These are phyloP conservation scores for Stachybotrys elegans DNA, from an alignment of 2,329 filamentous ascomycete genomes.

Conservation along the genomic window DNA sequence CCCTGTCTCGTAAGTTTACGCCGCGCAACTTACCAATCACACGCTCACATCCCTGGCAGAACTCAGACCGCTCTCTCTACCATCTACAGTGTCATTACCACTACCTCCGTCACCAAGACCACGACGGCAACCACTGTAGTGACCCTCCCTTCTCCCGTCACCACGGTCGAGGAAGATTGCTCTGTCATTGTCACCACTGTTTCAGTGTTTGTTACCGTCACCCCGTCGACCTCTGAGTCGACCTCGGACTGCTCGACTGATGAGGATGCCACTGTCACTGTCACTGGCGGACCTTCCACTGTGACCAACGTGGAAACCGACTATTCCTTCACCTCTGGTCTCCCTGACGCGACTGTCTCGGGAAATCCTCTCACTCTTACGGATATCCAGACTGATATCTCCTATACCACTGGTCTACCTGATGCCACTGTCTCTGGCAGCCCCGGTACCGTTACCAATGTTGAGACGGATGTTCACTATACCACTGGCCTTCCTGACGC, in stretches of 20 bases:
- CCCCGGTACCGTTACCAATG: slow-evolving; percentile 23
- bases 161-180: slow-evolving; percentile 4
- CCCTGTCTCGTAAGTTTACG: slow-evolving; percentile 27
- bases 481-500: slow-evolving; percentile 17
- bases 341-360: slow-evolving; percentile 21
- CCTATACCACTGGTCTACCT: slow-evolving; percentile 21
- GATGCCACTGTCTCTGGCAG: slow-evolving; percentile 26
- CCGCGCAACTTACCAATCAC: neutral
- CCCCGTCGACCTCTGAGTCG: slow-evolving; percentile 13
- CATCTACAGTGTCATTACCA: slow-evolving; percentile 23
- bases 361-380: slow-evolving; percentile 24
- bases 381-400: slow-evolving; percentile 20
- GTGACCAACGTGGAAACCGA: slow-evolving; percentile 24
- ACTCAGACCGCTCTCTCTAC: slow-evolving; percentile 27
- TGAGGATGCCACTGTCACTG: slow-evolving; percentile 21
- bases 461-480: slow-evolving; percentile 14
- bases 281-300: slow-evolving; percentile 22
- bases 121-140: too few species aligned
- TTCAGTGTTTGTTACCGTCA: slow-evolving; percentile 16
- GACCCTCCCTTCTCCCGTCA: neutral
- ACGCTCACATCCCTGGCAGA: slow-evolving; percentile 15
- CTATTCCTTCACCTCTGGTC: slow-evolving; percentile 19
- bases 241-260: slow-evolving; percentile 15
- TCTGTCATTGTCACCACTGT: slow-evolving; percentile 18
- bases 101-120: too few species aligned